Evolutionary conservation across 2,329 filamentous ascomycete species (phyloP), one percentile per base, ranked within the genome.

Genomic region (Fusarium chuoi): DNA sequence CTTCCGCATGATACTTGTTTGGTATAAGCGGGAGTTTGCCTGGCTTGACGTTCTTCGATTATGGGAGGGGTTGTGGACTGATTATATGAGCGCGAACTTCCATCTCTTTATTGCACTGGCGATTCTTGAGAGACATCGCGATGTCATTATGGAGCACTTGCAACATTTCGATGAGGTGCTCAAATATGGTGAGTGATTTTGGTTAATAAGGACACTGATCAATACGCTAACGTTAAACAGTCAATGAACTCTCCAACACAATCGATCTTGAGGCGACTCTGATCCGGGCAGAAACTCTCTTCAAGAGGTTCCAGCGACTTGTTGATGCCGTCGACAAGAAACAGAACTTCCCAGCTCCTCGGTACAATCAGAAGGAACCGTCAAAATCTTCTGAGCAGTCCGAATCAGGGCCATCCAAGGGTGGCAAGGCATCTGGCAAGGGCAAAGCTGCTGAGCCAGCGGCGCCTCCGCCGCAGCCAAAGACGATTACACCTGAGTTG

Each of bases 1-100:
- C 87, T 99, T 98, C 89, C 93, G 96, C 68, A 98, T 98, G 96
- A 87, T 99, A 39, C 87, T 99, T 3, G 96, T 99, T 15, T 99
- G 96, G 96, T 99, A 96, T 83, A 99, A 99, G 86, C 92, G 96
- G 54, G 96, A 99, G 83, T 99, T 99, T 78, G 89, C 91, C 75
- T 99, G 96, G 94, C 82, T 88, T 54, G 95, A 98, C 79, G 90
- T 98, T 17, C 85, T 98, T 39, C 89, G 93, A 24, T 85, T 99
- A 8, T 99, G 96, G 96, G 96, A 99, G 82, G 88, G 89, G 1
- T 85, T 98, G 6, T 99, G 97, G 96, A 98, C 96, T 5, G 96
- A 99, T 81, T 96, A 92, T 77, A 83, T 94, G 69, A 95, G 90
- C 78, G 93, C 93, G 77, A 95, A 94, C 80, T 99, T 98, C 83